Percentiles rank a stretch among this genome's conserved stretches.
Conservation (phyloP, 495 filamentous ascomycete species). For the Penicillium egyptiacum region DNA sequence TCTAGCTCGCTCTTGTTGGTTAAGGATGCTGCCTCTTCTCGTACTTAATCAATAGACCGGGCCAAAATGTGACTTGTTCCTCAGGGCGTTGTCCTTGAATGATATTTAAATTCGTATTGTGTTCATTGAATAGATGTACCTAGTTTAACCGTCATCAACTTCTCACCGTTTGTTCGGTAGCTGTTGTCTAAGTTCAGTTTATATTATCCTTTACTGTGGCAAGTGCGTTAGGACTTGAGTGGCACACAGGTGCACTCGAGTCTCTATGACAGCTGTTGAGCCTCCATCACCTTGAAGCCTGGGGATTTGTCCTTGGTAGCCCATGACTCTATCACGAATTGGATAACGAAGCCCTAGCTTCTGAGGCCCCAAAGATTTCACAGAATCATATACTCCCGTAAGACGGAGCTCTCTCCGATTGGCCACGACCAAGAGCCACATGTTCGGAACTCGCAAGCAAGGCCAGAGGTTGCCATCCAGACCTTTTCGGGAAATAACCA, state of each 20-base stretch:
- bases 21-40: slow-evolving; percentile 39
- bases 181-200: background rate
- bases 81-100: slow-evolving; percentile 34
- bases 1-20: slow-evolving; percentile 45
- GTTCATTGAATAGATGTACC: background rate
- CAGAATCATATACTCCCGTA: too few species aligned
- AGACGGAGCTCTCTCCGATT: too few species aligned
- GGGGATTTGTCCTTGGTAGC: background rate
- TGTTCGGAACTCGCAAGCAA: too few species aligned
- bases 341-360: background rate
- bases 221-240: background rate
- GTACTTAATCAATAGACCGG: slow-evolving; percentile 47
- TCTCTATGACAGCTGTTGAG: background rate
- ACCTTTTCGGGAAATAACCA: too few species aligned
- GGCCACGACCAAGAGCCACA: too few species aligned
- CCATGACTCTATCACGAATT: background rate
- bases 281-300: background rate
- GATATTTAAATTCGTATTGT: background rate
- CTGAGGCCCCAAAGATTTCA: too few species aligned
- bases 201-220: background rate
- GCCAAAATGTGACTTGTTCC: slow-evolving; percentile 48
- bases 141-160: background rate
- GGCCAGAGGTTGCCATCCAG: too few species aligned
- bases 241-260: background rate
- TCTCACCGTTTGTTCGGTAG: background rate